Percentiles rank a stretch among this genome's conserved stretches.
Conservation (phyloP, 805 yeast species). For the Candida multigemmis region DNA sequence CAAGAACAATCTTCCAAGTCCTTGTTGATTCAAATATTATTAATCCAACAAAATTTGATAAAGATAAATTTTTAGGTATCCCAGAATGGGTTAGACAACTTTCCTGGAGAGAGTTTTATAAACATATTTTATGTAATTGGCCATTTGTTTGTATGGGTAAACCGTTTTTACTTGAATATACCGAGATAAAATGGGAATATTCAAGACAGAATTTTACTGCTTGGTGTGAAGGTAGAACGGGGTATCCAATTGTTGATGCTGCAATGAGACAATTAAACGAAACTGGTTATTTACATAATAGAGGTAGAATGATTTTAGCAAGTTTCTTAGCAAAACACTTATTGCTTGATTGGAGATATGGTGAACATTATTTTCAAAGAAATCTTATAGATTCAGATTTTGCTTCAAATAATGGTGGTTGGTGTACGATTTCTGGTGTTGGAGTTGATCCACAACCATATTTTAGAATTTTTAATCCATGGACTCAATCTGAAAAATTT, state of each 20-base stretch:
- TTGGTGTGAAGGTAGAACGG: constrained; percentile 49
- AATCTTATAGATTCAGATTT: constrained; percentile 44
- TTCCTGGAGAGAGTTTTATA: constrained; percentile 52
- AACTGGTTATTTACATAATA: constrained; percentile 47
- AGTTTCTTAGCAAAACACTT: constrained; percentile 42
- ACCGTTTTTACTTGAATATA: constrained; percentile 37
- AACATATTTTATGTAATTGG: constrained; percentile 38
- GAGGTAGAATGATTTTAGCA: constrained; percentile 47
- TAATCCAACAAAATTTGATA: constrained; percentile 10
- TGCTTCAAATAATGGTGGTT: constrained; percentile 48
- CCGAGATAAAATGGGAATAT: constrained; percentile 35
- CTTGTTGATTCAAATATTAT: constrained; percentile 16
- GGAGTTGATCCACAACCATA: constrained; percentile 52
- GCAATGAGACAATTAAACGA: constrained; percentile 42
- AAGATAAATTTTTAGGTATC: constrained; percentile 23
- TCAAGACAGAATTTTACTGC: constrained; percentile 29
- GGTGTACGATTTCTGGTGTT: constrained; percentile 46
- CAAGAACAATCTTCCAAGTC: constrained; percentile 26
- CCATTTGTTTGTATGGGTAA: constrained; percentile 43
- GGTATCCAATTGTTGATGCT: constrained; percentile 51
- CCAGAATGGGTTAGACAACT: constrained; percentile 43
- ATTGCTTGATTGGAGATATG: constrained; percentile 46
- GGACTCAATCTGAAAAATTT: constrained; percentile 38
- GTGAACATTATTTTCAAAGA: constrained; percentile 42
- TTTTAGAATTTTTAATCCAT: constrained; percentile 47